Conservation (phyloP, 2,329 filamentous ascomycete genomes). For the Aurifilum marmelostoma region DNA sequence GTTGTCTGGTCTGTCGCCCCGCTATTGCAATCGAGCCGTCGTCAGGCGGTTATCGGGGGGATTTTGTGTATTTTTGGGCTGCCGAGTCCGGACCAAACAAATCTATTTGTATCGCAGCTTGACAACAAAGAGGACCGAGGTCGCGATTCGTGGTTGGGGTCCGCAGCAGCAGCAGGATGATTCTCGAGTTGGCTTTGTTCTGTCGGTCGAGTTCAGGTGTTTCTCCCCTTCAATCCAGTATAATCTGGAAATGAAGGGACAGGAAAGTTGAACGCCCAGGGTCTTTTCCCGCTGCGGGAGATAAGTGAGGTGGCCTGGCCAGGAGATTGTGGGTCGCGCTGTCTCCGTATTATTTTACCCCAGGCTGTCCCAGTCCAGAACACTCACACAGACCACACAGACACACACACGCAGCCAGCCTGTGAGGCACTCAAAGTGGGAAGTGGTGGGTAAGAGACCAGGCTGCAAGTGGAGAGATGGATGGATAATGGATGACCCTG, state of each 20-base stretch:
- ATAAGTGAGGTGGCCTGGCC: slow-evolving; percentile 28
- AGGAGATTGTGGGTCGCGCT: slow-evolving; percentile 28
- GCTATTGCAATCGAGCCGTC: slow-evolving; percentile 1
- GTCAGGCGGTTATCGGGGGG: slow-evolving; percentile 1
- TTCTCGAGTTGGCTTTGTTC: not conserved
- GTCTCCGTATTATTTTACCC: slow-evolving; percentile 30
- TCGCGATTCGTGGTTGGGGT: not conserved
- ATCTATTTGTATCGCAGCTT: not conserved
- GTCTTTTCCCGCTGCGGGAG: slow-evolving; percentile 22
- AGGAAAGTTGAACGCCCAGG: slow-evolving; percentile 21
- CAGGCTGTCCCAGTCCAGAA: slow-evolving; percentile 14
- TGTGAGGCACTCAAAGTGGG: not conserved
- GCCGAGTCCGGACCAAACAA: not conserved
- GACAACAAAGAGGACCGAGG: not conserved
- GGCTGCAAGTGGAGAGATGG: not conserved
- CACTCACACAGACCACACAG: not conserved
- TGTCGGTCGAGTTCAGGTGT: not conserved
- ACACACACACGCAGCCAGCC: too few species aligned
- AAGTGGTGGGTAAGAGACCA: not conserved
- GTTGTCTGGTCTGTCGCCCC: slow-evolving; percentile 9
- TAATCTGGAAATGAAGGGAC: slow-evolving; percentile 19
- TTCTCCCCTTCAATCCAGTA: not conserved
- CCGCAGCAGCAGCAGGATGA: not conserved
- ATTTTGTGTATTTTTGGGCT: not conserved
- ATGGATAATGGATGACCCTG: not conserved